A percentile compares a stretch with the other conserved stretches of the same genome.
These are phyloP conservation scores for Millerago galiae DNA, from an alignment of 805 yeast genomes.

Conservation along the genomic window DNA sequence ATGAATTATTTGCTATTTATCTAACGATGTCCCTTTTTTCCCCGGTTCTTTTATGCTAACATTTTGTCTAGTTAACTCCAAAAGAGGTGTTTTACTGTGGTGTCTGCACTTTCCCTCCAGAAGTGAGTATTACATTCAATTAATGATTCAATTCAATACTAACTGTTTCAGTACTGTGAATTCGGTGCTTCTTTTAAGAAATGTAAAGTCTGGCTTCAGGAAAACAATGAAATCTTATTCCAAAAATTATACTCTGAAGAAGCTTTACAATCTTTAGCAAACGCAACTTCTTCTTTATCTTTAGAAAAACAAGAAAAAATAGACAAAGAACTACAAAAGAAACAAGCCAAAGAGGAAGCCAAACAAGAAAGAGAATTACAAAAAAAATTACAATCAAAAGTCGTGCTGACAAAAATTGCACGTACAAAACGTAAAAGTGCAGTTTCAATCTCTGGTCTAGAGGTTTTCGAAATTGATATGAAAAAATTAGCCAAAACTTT, in stretches of 20 bases:
- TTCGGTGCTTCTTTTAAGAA: slow-evolving; percentile 76
- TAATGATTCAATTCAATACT: background rate
- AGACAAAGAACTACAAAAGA: slow-evolving; percentile 73
- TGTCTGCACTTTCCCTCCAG: slow-evolving; percentile 80
- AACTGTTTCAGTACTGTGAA: slow-evolving; percentile 60
- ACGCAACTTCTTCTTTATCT: slow-evolving; percentile 54
- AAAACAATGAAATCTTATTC: slow-evolving; percentile 50
- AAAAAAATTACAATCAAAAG: slow-evolving; percentile 73
- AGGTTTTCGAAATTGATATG: slow-evolving; percentile 81
- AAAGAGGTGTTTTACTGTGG: slow-evolving; percentile 60
- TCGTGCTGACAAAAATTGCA: slow-evolving; percentile 78
- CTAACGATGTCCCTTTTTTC: background rate
- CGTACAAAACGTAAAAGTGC: slow-evolving; percentile 86
- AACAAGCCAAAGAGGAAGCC: slow-evolving; percentile 80
- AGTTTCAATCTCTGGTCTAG: slow-evolving; percentile 80
- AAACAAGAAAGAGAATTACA: slow-evolving; percentile 80
- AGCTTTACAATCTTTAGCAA: slow-evolving; percentile 35
- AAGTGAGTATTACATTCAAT: slow-evolving; percentile 14
- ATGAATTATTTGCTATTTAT: background rate
- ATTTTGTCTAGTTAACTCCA: slow-evolving; percentile 16
- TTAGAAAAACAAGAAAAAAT: slow-evolving; percentile 78
- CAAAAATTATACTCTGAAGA: slow-evolving; percentile 55
- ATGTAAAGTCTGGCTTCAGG: slow-evolving; percentile 78
- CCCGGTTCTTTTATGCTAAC: background rate
- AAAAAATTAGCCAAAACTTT: slow-evolving; percentile 88